Percentiles rank a stretch among this genome's conserved stretches.
Evolutionary conservation across 192 early-diverging fungal genomes (phyloP).

Genomic region (Entomortierella beljakovae): DNA sequence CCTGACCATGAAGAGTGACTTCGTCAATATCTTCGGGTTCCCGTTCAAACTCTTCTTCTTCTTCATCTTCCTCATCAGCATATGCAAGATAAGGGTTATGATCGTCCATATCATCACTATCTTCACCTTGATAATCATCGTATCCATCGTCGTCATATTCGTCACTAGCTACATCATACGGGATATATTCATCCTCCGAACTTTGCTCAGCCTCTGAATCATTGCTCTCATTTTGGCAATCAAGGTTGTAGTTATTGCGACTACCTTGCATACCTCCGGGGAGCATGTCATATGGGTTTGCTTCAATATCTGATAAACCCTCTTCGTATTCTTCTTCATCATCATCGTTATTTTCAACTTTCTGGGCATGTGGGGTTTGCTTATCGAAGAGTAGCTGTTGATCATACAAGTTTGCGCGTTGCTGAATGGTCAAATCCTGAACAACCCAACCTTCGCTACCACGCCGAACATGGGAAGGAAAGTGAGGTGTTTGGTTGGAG

Average conservation of each 20-base stretch:
- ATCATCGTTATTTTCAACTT: background rate
- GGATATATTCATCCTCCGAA: slow-evolving; percentile 27
- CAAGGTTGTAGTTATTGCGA: background rate
- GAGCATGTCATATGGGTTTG: slow-evolving; percentile 11
- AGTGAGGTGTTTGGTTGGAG: background rate
- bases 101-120: slow-evolving; percentile 26
- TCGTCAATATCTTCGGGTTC: slow-evolving; percentile 21
- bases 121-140: slow-evolving; percentile 8
- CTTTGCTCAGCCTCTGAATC: slow-evolving; percentile 2
- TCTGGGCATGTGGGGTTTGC: slow-evolving; percentile 42
- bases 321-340: slow-evolving; percentile 35
- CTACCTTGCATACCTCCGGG: slow-evolving; percentile 47
- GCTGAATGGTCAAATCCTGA: slow-evolving; percentile 50
- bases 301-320: slow-evolving; percentile 46
- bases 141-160: slow-evolving; percentile 50
- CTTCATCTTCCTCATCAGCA: slow-evolving; percentile 20
- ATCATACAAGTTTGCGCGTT: slow-evolving; percentile 56
- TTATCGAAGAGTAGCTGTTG: slow-evolving; percentile 51
- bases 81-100: slow-evolving; percentile 41
- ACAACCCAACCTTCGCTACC: slow-evolving; percentile 55
- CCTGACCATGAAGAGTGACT: slow-evolving; percentile 32
- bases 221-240: slow-evolving; percentile 2
- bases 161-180: slow-evolving; percentile 45
- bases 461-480: slow-evolving; percentile 49
- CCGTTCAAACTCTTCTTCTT: background rate